Percentiles rank a stretch among this genome's conserved stretches.
These are phyloP conservation scores for Hanseniaspora taiwanica DNA, from an alignment of 805 yeast species.

Conservation along the genomic window DNA sequence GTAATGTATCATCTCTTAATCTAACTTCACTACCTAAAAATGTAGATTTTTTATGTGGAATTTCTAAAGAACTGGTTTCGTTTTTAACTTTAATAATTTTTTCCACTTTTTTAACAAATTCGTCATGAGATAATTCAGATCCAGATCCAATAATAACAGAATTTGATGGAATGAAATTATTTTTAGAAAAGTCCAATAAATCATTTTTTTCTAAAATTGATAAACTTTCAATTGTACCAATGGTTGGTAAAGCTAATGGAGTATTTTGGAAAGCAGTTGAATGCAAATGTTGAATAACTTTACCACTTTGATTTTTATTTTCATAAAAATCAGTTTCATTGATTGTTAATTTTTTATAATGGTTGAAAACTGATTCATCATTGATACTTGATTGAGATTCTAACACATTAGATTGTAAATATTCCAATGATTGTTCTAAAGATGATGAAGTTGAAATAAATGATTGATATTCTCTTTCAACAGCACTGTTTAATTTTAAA, in stretches of 20 bases:
- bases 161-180: slow-evolving; percentile 49
- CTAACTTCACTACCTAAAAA: slow-evolving; percentile 81
- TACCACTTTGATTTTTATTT: slow-evolving; percentile 36
- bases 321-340: slow-evolving; percentile 42
- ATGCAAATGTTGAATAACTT: slow-evolving; percentile 60
- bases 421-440: slow-evolving; percentile 36
- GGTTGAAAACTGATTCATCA: slow-evolving; percentile 26
- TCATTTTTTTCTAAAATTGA: slow-evolving; percentile 46
- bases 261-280: slow-evolving; percentile 82
- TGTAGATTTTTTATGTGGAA: slow-evolving; percentile 36
- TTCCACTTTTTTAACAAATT: slow-evolving; percentile 54
- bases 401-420: slow-evolving; percentile 33
- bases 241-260: slow-evolving; percentile 61
- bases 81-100: slow-evolving; percentile 30
- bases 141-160: slow-evolving; percentile 47
- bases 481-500: slow-evolving; percentile 38
- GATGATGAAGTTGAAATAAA: slow-evolving; percentile 42
- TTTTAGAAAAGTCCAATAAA: slow-evolving; percentile 39
- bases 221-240: slow-evolving; percentile 60
- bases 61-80: slow-evolving; percentile 42
- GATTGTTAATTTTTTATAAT: slow-evolving; percentile 19
- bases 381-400: slow-evolving; percentile 24
- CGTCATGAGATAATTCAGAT: slow-evolving; percentile 58
- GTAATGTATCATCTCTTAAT: slow-evolving; percentile 78
- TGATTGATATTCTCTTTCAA: slow-evolving; percentile 52